phyloP scores from a whole-genome alignment of 2,329 filamentous ascomycete genomes.

The Xylariales sp. region DNA sequence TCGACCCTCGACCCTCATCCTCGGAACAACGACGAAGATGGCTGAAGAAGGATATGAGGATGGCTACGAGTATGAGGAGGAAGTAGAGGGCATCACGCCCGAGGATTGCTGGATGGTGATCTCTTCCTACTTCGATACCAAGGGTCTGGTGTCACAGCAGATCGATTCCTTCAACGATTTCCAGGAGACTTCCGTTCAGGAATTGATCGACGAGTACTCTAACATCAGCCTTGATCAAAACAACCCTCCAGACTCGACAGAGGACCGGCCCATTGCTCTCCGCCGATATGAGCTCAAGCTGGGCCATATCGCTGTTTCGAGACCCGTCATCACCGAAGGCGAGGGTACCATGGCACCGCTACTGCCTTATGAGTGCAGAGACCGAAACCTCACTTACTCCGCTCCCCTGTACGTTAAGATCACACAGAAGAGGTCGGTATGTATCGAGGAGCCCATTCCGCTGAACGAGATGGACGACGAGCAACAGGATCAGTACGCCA shows the following conservation, averaged over 20 bases:
- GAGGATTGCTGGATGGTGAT: slow-evolving; percentile 99
- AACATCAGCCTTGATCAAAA: slow-evolving; percentile 92
- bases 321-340: slow-evolving; percentile 87
- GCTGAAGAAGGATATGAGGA: slow-evolving; percentile 48
- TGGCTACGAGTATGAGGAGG: slow-evolving; percentile 58
- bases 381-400: slow-evolving; percentile 94
- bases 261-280: slow-evolving; percentile 76
- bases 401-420: slow-evolving; percentile 88
- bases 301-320: slow-evolving; percentile 80
- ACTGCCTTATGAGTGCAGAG: slow-evolving; percentile 88
- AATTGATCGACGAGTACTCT: slow-evolving; percentile 88
- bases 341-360: slow-evolving; percentile 84
- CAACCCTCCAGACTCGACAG: slow-evolving; percentile 60
- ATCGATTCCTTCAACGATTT: slow-evolving; percentile 99
- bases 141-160: slow-evolving; percentile 94
- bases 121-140: slow-evolving; percentile 91
- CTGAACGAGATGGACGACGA: slow-evolving; percentile 65
- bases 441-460: slow-evolving; percentile 67
- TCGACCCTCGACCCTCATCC: neutral
- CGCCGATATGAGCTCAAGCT: slow-evolving; percentile 95
- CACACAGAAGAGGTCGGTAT: slow-evolving; percentile 76
- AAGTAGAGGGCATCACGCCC: slow-evolving; percentile 73
- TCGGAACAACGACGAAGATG: slow-evolving; percentile 30
- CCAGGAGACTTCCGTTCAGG: slow-evolving; percentile 87
- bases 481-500: slow-evolving; percentile 50